Evolutionary conservation across 768 basidiomycete species (phyloP).

Genomic region (Lentinus brumalis): DNA sequence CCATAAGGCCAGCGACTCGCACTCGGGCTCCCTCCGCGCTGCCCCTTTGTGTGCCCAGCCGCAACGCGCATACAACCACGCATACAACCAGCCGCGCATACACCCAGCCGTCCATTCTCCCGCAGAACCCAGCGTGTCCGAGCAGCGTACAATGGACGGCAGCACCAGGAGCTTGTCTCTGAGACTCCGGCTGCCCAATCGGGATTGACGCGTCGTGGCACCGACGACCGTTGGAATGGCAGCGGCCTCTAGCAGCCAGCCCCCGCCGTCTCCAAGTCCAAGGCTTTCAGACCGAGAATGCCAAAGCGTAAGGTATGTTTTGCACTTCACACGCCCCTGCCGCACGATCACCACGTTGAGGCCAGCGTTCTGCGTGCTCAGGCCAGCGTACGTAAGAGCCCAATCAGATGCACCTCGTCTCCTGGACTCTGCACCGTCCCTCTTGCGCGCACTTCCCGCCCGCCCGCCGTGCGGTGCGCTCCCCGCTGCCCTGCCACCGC

Average conservation of each 20-base stretch:
- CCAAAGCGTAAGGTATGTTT: no score
- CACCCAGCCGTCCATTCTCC: background rate
- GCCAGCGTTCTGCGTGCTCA: background rate
- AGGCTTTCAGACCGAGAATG: no score
- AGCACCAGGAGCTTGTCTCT: conserved; percentile 3
- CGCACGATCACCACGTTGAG: conserved; percentile 20
- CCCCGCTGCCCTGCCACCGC: background rate
- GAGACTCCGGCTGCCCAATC: background rate
- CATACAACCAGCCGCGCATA: background rate
- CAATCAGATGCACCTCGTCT: background rate
- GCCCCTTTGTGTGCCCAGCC: background rate
- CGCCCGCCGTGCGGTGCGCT: background rate
- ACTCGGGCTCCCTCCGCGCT: background rate
- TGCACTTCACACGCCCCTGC: conserved; percentile 16
- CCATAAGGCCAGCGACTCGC: conserved; percentile 16
- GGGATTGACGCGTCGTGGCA: no score
- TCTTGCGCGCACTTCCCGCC: background rate
- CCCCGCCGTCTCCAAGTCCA: no score
- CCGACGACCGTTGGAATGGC: no score
- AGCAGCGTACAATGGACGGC: background rate
- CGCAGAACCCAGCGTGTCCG: background rate
- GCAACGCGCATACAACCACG: background rate
- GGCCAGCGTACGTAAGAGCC: conserved; percentile 1
- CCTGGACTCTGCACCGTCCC: background rate
- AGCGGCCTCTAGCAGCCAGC: no score